These are phyloP conservation scores for Rhodamnia argentea DNA, from an alignment of 345 rosid genomes.

Conservation along the genomic window DNA sequence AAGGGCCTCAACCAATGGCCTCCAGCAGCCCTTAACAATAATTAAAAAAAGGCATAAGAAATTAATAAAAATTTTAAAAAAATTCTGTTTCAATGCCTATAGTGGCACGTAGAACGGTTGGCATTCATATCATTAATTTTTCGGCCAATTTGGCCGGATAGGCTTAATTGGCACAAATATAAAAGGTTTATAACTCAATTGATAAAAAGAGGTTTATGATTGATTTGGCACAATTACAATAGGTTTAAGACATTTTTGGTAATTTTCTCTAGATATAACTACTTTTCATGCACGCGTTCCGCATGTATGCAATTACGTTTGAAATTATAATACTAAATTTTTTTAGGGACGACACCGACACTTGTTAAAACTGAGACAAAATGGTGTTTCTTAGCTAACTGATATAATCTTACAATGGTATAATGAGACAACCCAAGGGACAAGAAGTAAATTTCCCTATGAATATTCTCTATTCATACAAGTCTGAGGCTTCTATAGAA, in stretches of 20 bases:
- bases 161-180: too few relatives aligned
- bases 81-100: too few relatives aligned
- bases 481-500: not conserved
- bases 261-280: not conserved
- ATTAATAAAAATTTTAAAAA: too few relatives aligned
- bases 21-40: too few relatives aligned
- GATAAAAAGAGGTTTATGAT: too few relatives aligned
- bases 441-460: not conserved
- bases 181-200: too few relatives aligned
- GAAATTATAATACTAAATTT: not conserved
- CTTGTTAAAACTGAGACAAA: not conserved
- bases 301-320: not conserved
- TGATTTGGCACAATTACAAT: too few relatives aligned
- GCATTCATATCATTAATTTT: too few relatives aligned
- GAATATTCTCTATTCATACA: not conserved
- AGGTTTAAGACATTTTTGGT: too few relatives aligned
- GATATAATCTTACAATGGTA: not conserved
- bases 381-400: not conserved
- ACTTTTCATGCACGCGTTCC: not conserved
- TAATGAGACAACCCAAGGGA: not conserved
- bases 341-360: not conserved
- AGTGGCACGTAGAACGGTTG: accelerated
- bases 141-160: too few relatives aligned
- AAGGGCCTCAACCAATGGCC: too few relatives aligned
- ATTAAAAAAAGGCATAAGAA: too few relatives aligned